Conservation (phyloP, 352 stramenopile genomes). For the Globisporangium lucens region DNA sequence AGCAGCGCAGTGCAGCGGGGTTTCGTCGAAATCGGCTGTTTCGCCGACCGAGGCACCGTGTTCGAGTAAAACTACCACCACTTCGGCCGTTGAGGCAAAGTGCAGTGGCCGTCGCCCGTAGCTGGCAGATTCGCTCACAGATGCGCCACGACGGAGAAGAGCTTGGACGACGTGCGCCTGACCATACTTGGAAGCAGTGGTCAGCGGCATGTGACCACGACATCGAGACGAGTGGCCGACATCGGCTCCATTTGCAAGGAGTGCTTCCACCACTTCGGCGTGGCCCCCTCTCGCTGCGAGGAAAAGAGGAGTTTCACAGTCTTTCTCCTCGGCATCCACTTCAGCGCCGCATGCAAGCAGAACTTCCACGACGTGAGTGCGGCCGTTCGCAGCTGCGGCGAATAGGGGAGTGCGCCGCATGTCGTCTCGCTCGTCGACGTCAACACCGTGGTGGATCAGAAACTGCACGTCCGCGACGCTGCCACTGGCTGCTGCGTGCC, state of each 20-base stretch:
- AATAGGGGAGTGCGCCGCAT: not conserved
- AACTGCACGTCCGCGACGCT: not conserved
- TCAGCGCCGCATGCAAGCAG: no score
- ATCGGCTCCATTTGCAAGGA: not conserved
- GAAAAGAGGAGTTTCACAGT: no score
- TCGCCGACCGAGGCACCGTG: not conserved
- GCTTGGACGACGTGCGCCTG: not conserved
- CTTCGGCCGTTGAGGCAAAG: not conserved
- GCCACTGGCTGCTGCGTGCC: not conserved
- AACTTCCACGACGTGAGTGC: no score
- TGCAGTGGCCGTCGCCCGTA: not conserved
- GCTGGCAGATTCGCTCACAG: not conserved
- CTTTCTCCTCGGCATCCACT: no score
- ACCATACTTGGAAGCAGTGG: not conserved
- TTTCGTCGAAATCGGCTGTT: not conserved
- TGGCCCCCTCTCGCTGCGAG: not conserved
- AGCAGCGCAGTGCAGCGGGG: not conserved
- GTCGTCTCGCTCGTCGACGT: not conserved
- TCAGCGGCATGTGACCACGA: not conserved
- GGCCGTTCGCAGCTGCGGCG: not conserved
- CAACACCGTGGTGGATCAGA: not conserved
- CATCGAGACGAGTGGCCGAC: not conserved
- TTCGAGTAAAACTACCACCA: not conserved
- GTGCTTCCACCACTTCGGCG: not conserved
- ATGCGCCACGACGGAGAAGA: not conserved